Evolutionary conservation across 75 land plant species (phyloP).

Genomic region (Isoetes taiwanensis): DNA sequence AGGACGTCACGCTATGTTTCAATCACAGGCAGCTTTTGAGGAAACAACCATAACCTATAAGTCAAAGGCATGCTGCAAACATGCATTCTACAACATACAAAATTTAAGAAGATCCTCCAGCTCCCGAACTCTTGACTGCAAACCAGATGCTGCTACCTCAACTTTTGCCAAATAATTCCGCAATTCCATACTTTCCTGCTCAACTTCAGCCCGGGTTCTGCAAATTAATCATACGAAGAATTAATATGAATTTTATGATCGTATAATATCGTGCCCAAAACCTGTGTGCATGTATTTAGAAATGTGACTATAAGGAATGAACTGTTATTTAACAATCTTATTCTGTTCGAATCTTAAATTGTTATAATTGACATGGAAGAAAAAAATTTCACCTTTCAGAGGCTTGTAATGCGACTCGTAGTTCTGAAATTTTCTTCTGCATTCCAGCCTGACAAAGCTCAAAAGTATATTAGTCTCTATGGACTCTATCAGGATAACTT

Average conservation of each 20-base stretch:
- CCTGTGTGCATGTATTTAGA: not conserved
- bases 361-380: not conserved
- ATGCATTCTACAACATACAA: constrained; percentile 11
- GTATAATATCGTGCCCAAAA: not conserved
- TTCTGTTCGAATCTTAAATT: not conserved
- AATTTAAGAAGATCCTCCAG: constrained; percentile 21
- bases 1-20: not conserved
- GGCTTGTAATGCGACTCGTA: constrained; percentile 25
- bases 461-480: too few relatives aligned
- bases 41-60: not conserved
- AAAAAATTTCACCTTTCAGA: constrained; percentile 20
- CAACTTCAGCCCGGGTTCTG: constrained; percentile 26
- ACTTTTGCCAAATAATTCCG: constrained; percentile 22
- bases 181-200: constrained; percentile 19
- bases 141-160: constrained; percentile 26
- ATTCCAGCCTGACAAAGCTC: too few relatives aligned
- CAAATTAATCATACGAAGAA: not conserved
- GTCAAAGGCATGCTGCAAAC: not conserved
- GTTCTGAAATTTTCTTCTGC: constrained; percentile 21
- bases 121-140: constrained; percentile 25
- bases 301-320: not conserved
- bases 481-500: too few relatives aligned
- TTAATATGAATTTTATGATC: not conserved
- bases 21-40: not conserved
- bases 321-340: not conserved